These are phyloP conservation scores for Beauveria australis DNA, from an alignment of 2,329 filamentous ascomycete species.

Conservation along the genomic window DNA sequence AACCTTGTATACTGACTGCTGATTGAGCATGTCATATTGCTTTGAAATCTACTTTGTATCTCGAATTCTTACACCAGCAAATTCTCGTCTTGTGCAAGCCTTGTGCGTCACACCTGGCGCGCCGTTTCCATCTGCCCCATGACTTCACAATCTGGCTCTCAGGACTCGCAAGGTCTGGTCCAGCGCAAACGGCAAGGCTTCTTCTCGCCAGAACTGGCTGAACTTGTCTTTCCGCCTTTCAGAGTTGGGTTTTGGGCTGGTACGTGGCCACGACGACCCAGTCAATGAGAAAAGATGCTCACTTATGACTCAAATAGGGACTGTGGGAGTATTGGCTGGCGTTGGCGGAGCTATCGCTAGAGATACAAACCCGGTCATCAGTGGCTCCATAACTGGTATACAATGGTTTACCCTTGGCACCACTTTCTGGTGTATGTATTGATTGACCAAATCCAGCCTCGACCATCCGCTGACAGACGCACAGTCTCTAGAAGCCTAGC, in stretches of 20 bases:
- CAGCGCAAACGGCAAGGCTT: slow-evolving; percentile 26
- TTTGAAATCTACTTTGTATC: not conserved
- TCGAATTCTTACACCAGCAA: not conserved
- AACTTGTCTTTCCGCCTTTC: slow-evolving; percentile 42
- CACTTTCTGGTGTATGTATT: slow-evolving; percentile 62
- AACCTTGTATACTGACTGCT: not conserved
- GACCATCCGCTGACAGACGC: not conserved
- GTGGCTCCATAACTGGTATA: slow-evolving; percentile 62
- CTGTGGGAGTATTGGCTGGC: slow-evolving; percentile 54
- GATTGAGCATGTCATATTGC: not conserved
- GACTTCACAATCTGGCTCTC: slow-evolving; percentile 13
- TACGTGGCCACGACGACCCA: slow-evolving; percentile 21
- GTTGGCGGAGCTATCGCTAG: slow-evolving; percentile 64
- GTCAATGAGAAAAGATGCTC: not conserved
- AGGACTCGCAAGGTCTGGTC: slow-evolving; percentile 14
- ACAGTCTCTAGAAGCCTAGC: slow-evolving; percentile 41
- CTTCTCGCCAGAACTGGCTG: slow-evolving; percentile 34
- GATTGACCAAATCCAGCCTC: not conserved
- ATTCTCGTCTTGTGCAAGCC: no score
- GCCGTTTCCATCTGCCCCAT: slow-evolving; percentile 11
- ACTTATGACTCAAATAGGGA: slow-evolving; percentile 33
- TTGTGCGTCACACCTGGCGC: not conserved
- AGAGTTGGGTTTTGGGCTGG: slow-evolving; percentile 53
- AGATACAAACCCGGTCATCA: slow-evolving; percentile 58
- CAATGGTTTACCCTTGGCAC: slow-evolving; percentile 76